phyloP scores from a whole-genome alignment of 1,139 yeast species.

The Groenewaldozyma sp. region DNA sequence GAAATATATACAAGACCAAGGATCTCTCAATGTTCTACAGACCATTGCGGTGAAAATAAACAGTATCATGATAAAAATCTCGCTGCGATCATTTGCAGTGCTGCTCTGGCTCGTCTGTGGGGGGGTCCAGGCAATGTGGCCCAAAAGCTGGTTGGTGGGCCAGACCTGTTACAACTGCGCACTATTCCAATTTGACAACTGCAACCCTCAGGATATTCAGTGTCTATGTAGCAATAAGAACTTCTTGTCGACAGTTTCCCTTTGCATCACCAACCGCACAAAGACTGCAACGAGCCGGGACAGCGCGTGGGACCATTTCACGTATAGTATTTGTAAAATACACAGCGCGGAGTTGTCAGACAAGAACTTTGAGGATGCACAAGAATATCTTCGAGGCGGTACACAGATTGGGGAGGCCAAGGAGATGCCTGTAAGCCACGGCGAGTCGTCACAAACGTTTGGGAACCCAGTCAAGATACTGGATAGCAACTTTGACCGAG shows the following conservation, averaged over 20 bases:
- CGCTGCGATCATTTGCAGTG: too few relatives aligned
- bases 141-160: slow-evolving; percentile 26
- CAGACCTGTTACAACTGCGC: slow-evolving; percentile 26
- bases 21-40: too few relatives aligned
- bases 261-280: slow-evolving; percentile 15
- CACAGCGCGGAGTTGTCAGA: slow-evolving; percentile 19
- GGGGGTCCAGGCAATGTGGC: slow-evolving; percentile 31
- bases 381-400: slow-evolving; percentile 9
- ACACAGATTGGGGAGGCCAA: slow-evolving; percentile 9
- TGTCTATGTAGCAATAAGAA: slow-evolving; percentile 27
- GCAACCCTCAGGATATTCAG: slow-evolving; percentile 22
- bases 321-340: slow-evolving; percentile 20
- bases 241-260: slow-evolving; percentile 27
- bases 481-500: slow-evolving; percentile 9
- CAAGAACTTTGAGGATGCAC: slow-evolving; percentile 18
- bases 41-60: too few relatives aligned
- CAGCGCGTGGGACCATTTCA: slow-evolving; percentile 27
- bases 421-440: neutral
- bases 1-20: too few relatives aligned
- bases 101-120: too few relatives aligned
- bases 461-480: slow-evolving; percentile 10
- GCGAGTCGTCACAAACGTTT: slow-evolving; percentile 1
- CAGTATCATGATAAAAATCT: too few relatives aligned
- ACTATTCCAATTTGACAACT: slow-evolving; percentile 20
- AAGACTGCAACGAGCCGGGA: slow-evolving; percentile 18